phyloP scores from a whole-genome alignment of 345 rosid species.

The Camelina laxa region DNA sequence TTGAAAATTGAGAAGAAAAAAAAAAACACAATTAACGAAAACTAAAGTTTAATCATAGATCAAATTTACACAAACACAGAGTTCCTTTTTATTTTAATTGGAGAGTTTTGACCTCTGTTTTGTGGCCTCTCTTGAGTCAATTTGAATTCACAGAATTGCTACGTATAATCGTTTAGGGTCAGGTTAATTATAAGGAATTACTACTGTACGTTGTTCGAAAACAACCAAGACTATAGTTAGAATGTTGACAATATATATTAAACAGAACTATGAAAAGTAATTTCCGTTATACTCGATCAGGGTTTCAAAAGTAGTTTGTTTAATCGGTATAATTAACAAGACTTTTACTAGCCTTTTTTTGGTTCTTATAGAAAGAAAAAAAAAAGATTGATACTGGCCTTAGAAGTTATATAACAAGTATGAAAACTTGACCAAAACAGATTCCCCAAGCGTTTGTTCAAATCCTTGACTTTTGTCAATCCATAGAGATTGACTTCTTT shows the following conservation, averaged over 20 bases:
- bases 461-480: conserved; percentile 40
- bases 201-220: not conserved
- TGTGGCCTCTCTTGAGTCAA: not conserved
- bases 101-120: not conserved
- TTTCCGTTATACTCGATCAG: not conserved
- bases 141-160: not conserved
- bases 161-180: not conserved
- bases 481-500: conserved; percentile 27
- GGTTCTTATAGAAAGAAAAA: not conserved
- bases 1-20: too few relatives aligned
- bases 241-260: not conserved
- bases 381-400: not conserved
- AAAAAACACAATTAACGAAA: not conserved
- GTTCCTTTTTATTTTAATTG: not conserved
- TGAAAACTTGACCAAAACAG: conserved; percentile 43
- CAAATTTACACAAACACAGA: not conserved
- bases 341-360: not conserved
- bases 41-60: not conserved
- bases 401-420: conserved; percentile 30
- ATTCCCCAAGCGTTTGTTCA: conserved; percentile 30
- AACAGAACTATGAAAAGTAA: not conserved
- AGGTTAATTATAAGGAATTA: not conserved
- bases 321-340: not conserved
- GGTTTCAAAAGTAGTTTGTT: conserved; percentile 1
- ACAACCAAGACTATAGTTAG: not conserved